Evolutionary conservation across 1,284 basidiomycete genomes (phyloP), one percentile per base, ranked within the genome.

Genomic region (Lentinus polychrous): DNA sequence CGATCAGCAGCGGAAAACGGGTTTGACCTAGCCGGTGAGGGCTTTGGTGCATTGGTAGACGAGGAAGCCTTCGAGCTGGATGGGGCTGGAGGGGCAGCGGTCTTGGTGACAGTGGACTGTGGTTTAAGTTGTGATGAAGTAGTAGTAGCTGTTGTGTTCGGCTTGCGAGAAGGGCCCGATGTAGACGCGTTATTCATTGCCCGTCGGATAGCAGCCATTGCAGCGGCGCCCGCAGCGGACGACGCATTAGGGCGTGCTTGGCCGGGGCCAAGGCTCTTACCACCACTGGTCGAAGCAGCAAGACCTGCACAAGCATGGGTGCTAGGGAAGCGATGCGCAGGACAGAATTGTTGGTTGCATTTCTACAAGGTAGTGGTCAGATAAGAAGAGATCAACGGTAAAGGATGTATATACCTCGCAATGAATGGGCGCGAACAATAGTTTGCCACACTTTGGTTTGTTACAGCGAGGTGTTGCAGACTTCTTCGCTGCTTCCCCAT

Each of bases 321-420:
- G 41, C 68, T 67, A 3, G 83, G 81, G 63, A 87, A 88, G 34
- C 87, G 82, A 58, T 90, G 86, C 17, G 76, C 65, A 1, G 84
- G 74, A 56, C 86, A 90, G 59, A 81, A 90, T 52, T 85, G 79
- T 49, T 77, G 68, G 44, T 66, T 73, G 64, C 86, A 90, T 62
- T 73, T 74, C 86, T 89, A 49, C 2, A 52, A 2, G 17, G 11
- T 44, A 44, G 15, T 35, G 31, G 12, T 40, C 45, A 33, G 15
- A 34, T 5, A 37, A 18, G 34, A 27, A 37, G 10, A 45, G 32
- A 40, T 24, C 6, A 46, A 10, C 4, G 32, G 49, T 27, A 18
- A 18, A 34, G 32, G 52, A 48, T 36, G 33, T 8, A 73, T 84
- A 49, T 62, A 90, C 87, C 46, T 76, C 73, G 55, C 88, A 91